Evolutionary conservation across 2,329 filamentous ascomycete genomes (phyloP).

Genomic region (Aspergillus sp.): DNA sequence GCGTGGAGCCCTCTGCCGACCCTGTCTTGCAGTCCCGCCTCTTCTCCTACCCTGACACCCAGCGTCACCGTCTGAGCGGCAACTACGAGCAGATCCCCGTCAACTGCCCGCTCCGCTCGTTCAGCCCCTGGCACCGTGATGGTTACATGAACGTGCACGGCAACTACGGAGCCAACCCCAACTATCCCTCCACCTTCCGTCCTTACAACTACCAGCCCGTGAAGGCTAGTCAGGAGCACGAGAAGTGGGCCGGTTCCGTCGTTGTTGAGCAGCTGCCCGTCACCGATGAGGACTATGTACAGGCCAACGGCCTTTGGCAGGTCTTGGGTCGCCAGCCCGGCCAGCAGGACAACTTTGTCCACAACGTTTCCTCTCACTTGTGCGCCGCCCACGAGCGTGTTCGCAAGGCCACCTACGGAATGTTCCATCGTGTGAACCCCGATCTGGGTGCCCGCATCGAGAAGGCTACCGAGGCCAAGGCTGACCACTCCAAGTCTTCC

Average conservation of each 20-base stretch:
- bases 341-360: conserved; percentile 63
- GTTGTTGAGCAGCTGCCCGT: conserved; percentile 45
- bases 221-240: conserved; percentile 46
- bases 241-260: conserved; percentile 46
- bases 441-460: conserved; percentile 57
- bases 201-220: conserved; percentile 41
- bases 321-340: conserved; percentile 49
- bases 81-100: conserved; percentile 68
- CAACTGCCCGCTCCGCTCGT: conserved; percentile 56
- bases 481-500: conserved; percentile 23
- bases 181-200: conserved; percentile 52
- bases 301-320: conserved; percentile 48
- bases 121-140: conserved; percentile 70
- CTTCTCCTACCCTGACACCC: conserved; percentile 71
- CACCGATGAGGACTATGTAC: conserved; percentile 48
- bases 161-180: conserved; percentile 63
- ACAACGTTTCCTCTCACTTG: conserved; percentile 61
- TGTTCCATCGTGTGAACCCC: conserved; percentile 60
- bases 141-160: conserved; percentile 68
- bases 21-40: conserved; percentile 69
- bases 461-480: conserved; percentile 52
- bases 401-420: conserved; percentile 60
- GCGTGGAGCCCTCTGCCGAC: conserved; percentile 69
- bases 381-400: conserved; percentile 56
- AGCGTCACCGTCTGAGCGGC: conserved; percentile 63